Evolutionary conservation across 768 basidiomycete genomes (phyloP).

Genomic region (Sporobolomyces pararoseus): DNA sequence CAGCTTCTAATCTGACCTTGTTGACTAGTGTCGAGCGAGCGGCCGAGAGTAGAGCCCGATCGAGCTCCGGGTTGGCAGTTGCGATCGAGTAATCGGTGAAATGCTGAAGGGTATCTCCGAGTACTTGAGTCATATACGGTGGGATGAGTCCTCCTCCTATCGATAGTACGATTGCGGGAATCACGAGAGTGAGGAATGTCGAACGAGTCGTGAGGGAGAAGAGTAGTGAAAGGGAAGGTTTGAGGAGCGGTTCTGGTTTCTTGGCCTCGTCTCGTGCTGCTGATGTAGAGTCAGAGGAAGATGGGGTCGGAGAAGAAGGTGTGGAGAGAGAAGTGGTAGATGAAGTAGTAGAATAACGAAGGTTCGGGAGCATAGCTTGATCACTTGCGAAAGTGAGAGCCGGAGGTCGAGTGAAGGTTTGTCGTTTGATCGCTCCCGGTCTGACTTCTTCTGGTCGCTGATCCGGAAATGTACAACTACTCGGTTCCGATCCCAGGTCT

Average conservation of each 20-base stretch:
- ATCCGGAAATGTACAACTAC: too few relatives aligned
- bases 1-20: conserved; percentile 43
- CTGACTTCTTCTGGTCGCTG: not conserved
- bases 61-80: conserved; percentile 15
- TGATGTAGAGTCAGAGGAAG: not conserved
- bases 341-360: conserved; percentile 22
- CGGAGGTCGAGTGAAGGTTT: conserved; percentile 10
- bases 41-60: not conserved
- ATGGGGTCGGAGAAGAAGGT: not conserved
- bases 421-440: not conserved
- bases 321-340: not conserved
- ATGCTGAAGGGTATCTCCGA: conserved; percentile 71
- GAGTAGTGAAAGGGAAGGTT: conserved; percentile 23
- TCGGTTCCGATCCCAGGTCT: not conserved
- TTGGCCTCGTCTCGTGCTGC: not conserved
- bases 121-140: conserved; percentile 78
- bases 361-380: not conserved
- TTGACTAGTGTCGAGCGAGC: conserved; percentile 29
- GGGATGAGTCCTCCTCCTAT: conserved; percentile 66
- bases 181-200: conserved; percentile 19
- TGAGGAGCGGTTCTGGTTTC: not conserved
- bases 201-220: conserved; percentile 30
- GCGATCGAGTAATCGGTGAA: conserved; percentile 61
- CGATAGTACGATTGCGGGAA: conserved; percentile 65
- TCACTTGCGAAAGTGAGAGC: conserved; percentile 14